Base-by-base conservation (phyloP, 495 filamentous ascomycete species). In the Penicillium simplicissimum region DNA sequence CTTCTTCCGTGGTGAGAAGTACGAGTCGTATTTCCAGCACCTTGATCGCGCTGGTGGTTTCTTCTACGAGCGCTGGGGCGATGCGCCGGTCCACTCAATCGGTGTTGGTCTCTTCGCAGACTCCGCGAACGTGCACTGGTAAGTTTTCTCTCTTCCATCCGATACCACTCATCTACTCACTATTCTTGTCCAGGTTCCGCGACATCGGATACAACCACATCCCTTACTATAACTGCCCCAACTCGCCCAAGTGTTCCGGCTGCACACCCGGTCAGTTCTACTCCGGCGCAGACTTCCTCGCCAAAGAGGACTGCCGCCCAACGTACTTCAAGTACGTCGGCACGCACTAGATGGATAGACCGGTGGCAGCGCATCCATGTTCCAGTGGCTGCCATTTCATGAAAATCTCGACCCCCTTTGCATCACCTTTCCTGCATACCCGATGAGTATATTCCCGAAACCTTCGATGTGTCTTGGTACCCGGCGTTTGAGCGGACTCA, bases 131-230 rank as follows among this genome's bases (percentile, higher is more conserved):
- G 90, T 99, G 58, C 96, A 99, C 77, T 99, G 96, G 96, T 97
- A 78, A 33, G 90, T 83, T 17, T 47, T 37, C 51, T 45, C 35
- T 17, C 25, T 36, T 57, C 37, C 42, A 13, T 28, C n/a, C 19
- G 43, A 35, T 28, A 15, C 14, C 14, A 34, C 38, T n/a, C 25
- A 38, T 57, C 55, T 35, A 3, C 19, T 61, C 34, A 19, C 36
- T 8, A 51, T n/a, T 52, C 28, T 55, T 53, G 3, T 43, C 25
- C 60, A 97, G 93, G 93, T 99, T 99, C 87, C 91, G 94, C 40
- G 96, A 99, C 74, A 97, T 99, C 63, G 96, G 96, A 58, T 99
- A 99, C 76, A 91, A 96, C 67, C 96, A 99, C 68, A 96, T 98
- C 51, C 96, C 96, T 28, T 99, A 95, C 80, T 96, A 93, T 82